A percentile compares a stretch with the other conserved stretches of the same genome.
Conservation (phyloP, 1,139 yeast genomes). For the Diutina scorzettiae region DNA sequence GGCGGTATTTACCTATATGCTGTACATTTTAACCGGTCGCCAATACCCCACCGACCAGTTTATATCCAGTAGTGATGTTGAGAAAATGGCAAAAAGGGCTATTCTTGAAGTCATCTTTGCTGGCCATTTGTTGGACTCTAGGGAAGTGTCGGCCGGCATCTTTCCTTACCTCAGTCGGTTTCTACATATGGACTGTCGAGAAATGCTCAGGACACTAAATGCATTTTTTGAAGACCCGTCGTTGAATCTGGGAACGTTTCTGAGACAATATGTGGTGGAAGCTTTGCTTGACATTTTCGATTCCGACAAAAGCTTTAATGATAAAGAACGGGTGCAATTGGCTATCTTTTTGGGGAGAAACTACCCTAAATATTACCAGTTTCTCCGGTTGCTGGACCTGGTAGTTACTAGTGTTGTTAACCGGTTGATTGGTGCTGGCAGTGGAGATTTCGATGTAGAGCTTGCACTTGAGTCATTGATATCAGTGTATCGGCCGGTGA, state of each 20-base stretch:
- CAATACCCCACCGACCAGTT: conserved; percentile 61
- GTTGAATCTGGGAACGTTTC: conserved; percentile 38
- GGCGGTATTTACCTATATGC: conserved; percentile 44
- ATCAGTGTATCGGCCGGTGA: conserved; percentile 47
- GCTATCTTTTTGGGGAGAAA: conserved; percentile 66
- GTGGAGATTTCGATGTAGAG: conserved; percentile 46
- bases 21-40: conserved; percentile 63
- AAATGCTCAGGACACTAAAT: conserved; percentile 52
- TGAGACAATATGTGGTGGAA: conserved; percentile 57
- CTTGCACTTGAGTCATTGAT: conserved; percentile 59
- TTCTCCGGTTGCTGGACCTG: conserved; percentile 52
- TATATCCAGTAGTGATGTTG: conserved; percentile 16
- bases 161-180: conserved; percentile 50
- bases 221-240: conserved; percentile 70
- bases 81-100: conserved; percentile 29
- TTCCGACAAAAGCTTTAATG: conserved; percentile 18
- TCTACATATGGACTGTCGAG: conserved; percentile 39
- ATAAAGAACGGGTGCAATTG: conserved; percentile 29
- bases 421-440: conserved; percentile 32
- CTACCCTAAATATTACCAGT: conserved; percentile 71
- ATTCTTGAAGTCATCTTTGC: conserved; percentile 44
- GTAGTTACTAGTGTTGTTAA: conserved; percentile 22
- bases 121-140: conserved; percentile 10
- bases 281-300: conserved; percentile 45
- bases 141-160: conserved; percentile 25